Percentiles rank a stretch among this genome's conserved stretches.
These are phyloP conservation scores for Carpinus fangiana DNA, from an alignment of 306 rosid genomes.

Conservation along the genomic window DNA sequence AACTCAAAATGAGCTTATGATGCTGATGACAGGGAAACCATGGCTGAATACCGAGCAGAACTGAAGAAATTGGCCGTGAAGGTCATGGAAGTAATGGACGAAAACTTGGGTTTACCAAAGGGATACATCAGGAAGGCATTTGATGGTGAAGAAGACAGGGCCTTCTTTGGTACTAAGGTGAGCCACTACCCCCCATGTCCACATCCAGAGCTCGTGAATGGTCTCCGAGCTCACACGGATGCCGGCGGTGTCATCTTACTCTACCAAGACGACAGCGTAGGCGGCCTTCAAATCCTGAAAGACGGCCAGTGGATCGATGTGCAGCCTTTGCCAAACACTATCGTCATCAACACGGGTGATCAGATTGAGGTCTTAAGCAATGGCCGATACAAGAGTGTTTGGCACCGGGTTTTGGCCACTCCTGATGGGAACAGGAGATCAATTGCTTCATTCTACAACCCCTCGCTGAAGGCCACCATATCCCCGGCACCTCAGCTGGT, in stretches of 20 bases:
- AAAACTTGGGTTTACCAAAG: slow-evolving; percentile 68
- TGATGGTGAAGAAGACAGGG: slow-evolving; percentile 61
- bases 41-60: slow-evolving; percentile 72
- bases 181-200: slow-evolving; percentile 99
- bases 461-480: slow-evolving; percentile 79
- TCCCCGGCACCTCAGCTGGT: slow-evolving; percentile 73
- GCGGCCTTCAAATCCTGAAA: slow-evolving; percentile 93
- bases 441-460: slow-evolving; percentile 89
- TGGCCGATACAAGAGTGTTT: slow-evolving; percentile 88
- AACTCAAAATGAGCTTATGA: background rate
- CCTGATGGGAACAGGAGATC: slow-evolving; percentile 76
- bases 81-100: slow-evolving; percentile 88
- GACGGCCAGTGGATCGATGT: slow-evolving; percentile 93
- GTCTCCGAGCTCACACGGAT: slow-evolving; percentile 94
- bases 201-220: slow-evolving; percentile 72
- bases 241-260: slow-evolving; percentile 94
- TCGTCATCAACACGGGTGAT: slow-evolving; percentile 96
- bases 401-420: slow-evolving; percentile 78
- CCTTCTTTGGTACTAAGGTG: slow-evolving; percentile 95
- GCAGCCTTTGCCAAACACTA: slow-evolving; percentile 75
- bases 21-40: slow-evolving; percentile 68
- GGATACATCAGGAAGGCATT: slow-evolving; percentile 80
- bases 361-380: slow-evolving; percentile 95
- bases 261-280: slow-evolving; percentile 85
- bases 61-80: slow-evolving; percentile 65